These are phyloP conservation scores for Irpex sp. DNA, from an alignment of 1,284 basidiomycete species.

Conservation along the genomic window DNA sequence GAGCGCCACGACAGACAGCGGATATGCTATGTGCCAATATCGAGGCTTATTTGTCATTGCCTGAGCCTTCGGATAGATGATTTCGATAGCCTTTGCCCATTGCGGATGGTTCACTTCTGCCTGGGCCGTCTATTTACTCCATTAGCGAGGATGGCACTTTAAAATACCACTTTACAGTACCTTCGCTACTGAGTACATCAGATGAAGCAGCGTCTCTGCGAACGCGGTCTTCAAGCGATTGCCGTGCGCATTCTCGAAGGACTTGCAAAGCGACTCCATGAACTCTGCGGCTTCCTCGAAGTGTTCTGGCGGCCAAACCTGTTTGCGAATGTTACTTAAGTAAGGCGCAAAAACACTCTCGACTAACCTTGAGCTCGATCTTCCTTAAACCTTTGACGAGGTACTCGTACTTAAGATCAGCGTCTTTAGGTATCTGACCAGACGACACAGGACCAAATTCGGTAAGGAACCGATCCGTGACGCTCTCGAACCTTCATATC, in stretches of 20 bases:
- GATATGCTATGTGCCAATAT: slow-evolving; percentile 89
- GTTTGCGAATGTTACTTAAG: slow-evolving; percentile 3
- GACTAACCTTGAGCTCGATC: slow-evolving; percentile 72
- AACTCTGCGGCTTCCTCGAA: slow-evolving; percentile 96
- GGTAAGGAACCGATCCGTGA: slow-evolving; percentile 81
- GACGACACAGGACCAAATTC: slow-evolving; percentile 75
- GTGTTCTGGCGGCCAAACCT: slow-evolving; percentile 92
- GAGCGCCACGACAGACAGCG: slow-evolving; percentile 79
- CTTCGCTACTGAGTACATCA: slow-evolving; percentile 90
- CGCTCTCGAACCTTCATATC: slow-evolving; percentile 69
- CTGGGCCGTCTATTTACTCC: slow-evolving; percentile 72
- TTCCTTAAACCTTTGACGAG: slow-evolving; percentile 76
- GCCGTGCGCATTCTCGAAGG: slow-evolving; percentile 85
- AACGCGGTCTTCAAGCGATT: slow-evolving; percentile 82
- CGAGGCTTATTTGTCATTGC: slow-evolving; percentile 89
- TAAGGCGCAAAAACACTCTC: background rate
- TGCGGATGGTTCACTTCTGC: slow-evolving; percentile 95
- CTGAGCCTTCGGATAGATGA: slow-evolving; percentile 80
- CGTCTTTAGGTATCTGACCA: slow-evolving; percentile 74
- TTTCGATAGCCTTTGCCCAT: slow-evolving; percentile 90
- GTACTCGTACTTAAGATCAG: slow-evolving; percentile 79
- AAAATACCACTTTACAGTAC: slow-evolving; percentile 40
- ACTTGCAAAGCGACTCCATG: slow-evolving; percentile 77
- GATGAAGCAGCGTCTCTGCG: slow-evolving; percentile 75
- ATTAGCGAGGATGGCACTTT: background rate